Evolutionary conservation across 1,139 yeast species (phyloP), one percentile per base, ranked within the genome.

Genomic region (Suhomyces taliae): DNA sequence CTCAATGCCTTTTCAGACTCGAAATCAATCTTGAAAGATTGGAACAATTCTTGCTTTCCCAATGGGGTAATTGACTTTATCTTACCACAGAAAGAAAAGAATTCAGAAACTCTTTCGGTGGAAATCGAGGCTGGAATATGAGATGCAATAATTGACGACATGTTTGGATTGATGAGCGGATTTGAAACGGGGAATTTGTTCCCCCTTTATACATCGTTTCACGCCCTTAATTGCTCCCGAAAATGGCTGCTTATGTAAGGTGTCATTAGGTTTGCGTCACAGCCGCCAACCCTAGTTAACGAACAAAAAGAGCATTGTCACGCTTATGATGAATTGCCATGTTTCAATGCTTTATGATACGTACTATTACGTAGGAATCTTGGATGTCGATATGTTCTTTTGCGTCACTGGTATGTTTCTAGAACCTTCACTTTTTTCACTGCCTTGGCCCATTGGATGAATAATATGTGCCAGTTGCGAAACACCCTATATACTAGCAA

Each of bases 41-140:
- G 67, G 43, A 71, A 68, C 27, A 62, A 55, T 14, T 56, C 56
- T 10, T 60, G 60, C 24, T 58, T 53, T 44, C 67, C 60, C 42
- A 76, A 44, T 9, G 66, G 59, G 41, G 65, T 62, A 51, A 84
- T 74, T 10, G 72, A 56, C 52, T 72, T 70, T 52, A 87, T 79
- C 53, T 78, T 79, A n/a, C 95, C 95, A 62, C 95, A 86, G 64
- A 87, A 87, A 36, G 87, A 74, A 66, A 87, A 87, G 69, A 87
- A 88, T 52, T 85, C 88, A 44, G 72, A 67, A 37, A 88, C 67
- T 59, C 86, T 83, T 41, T 75, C 75, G 46, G 78, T 72, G 14
- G 83, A 62, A 40, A 85, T 79, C 36, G 75, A 59, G 4, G 70
- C 58, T 33, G 91, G 85, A 43, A 88, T 75, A 52, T 83, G 78